phyloP scores from a whole-genome alignment of 768 basidiomycete species.

The Coprinopsis sp. region DNA sequence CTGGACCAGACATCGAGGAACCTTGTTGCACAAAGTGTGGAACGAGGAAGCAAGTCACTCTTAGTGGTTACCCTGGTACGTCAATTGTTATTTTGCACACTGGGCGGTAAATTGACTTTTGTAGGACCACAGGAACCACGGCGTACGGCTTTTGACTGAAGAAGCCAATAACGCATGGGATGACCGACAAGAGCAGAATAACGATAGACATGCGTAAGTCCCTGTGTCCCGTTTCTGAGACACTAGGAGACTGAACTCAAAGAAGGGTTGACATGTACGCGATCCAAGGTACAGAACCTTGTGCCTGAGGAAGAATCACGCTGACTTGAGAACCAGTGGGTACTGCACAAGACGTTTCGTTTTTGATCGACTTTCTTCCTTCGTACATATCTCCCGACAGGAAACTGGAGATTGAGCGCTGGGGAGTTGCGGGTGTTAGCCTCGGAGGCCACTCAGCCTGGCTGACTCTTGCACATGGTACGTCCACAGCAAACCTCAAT shows the following conservation, averaged over 20 bases:
- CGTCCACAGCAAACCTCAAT: background rate
- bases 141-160: slow-evolving; percentile 28
- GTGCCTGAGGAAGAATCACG: background rate
- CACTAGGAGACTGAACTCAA: background rate
- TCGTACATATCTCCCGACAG: slow-evolving; percentile 66
- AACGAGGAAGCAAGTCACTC: slow-evolving; percentile 20
- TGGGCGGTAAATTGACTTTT: background rate
- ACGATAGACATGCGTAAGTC: slow-evolving; percentile 39
- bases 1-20: slow-evolving; percentile 25
- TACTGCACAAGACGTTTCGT: slow-evolving; percentile 70
- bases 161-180: slow-evolving; percentile 35
- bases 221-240: background rate
- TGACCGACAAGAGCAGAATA: slow-evolving; percentile 22
- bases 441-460: slow-evolving; percentile 85
- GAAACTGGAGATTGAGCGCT: slow-evolving; percentile 58
- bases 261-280: slow-evolving; percentile 44
- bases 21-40: slow-evolving; percentile 6
- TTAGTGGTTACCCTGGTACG: slow-evolving; percentile 37
- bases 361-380: slow-evolving; percentile 77
- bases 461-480: slow-evolving; percentile 54
- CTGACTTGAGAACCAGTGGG: slow-evolving; percentile 35
- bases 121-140: slow-evolving; percentile 48
- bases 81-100: background rate
- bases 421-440: slow-evolving; percentile 71
- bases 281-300: slow-evolving; percentile 25